Evolutionary conservation across 2,329 filamentous ascomycete species (phyloP), one percentile per base, ranked within the genome.

Genomic region (Aureobasidium sp.): DNA sequence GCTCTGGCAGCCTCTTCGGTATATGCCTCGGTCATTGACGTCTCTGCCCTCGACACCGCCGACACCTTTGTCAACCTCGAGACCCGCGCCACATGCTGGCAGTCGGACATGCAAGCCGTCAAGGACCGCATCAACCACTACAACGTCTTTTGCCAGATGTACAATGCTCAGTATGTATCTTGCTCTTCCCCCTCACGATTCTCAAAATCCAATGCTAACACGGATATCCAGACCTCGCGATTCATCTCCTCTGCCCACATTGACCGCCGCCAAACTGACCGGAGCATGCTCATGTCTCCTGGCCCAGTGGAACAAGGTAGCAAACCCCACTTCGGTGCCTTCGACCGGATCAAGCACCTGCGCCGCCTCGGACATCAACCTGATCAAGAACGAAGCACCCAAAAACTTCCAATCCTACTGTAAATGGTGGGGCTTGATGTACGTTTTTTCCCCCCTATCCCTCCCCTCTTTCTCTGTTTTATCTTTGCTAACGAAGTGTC

Each of bases 131-230:
- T 61, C 47, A 61, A 51, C 57, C 57, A 61, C 57, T 61, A 36
- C 47, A 61, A 61, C n/a, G 57, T 61, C 37, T 61, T 61, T 22
- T 61, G 57, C 14, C 57, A 61, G 47, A 42, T 49, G 45, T 61
- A 44, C 57, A 51, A 51, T 17, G 45, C 45, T 14, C 45, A 49
- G 57, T 61, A 59, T 45, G 47, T 61, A 17, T n/a, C 4, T 15
- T 12, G 25, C 6, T 2, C n/a, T n/a, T n/a, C n/a, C n/a, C n/a
- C 15, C 3, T 14, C 27, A 14, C n/a, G 4, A n/a, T 9, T 3
- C n/a, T 25, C 17, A 1, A 44, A 7, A 34, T 2, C 1, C 31
- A 34, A 9, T 3, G 6, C 56, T 49, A 31, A 49, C 56, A 25
- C 22, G 14, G 11, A 36, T 25, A 20, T 2, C 1, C 34, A 61